Evolutionary conservation across 2,329 filamentous ascomycete genomes (phyloP).

Genomic region (Colletotrichum spinosum): DNA sequence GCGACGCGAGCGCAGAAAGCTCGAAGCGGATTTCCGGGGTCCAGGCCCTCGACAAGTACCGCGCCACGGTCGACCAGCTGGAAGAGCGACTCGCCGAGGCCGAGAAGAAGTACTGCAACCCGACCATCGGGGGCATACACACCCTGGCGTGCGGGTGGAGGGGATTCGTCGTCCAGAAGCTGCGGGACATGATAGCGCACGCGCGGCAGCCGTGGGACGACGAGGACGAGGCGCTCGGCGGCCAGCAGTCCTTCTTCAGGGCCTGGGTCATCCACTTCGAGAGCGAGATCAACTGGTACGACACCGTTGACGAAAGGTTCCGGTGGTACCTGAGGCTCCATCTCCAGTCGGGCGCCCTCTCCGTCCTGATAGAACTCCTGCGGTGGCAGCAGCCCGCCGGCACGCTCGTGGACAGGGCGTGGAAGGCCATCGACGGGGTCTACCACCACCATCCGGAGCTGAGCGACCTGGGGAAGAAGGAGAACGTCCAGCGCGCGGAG

Average conservation of each 20-base stretch:
- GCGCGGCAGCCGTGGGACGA: slow-evolving; percentile 60
- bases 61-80: slow-evolving; percentile 54
- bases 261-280: slow-evolving; percentile 61
- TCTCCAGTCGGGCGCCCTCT: slow-evolving; percentile 67
- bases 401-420: slow-evolving; percentile 64
- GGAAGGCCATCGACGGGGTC: slow-evolving; percentile 58
- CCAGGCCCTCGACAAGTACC: slow-evolving; percentile 55
- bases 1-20: slow-evolving; percentile 53
- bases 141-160: slow-evolving; percentile 59
- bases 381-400: slow-evolving; percentile 60
- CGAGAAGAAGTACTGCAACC: slow-evolving; percentile 62
- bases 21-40: slow-evolving; percentile 59
- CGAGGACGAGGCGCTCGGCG: slow-evolving; percentile 59
- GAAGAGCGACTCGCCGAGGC: slow-evolving; percentile 56
- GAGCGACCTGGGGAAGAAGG: slow-evolving; percentile 58
- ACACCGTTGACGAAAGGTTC: slow-evolving; percentile 58
- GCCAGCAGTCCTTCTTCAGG: slow-evolving; percentile 68
- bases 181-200: slow-evolving; percentile 60
- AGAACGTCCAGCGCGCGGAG: slow-evolving; percentile 57
- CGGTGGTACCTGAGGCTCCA: slow-evolving; percentile 66
- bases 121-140: slow-evolving; percentile 64
- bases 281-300: slow-evolving; percentile 58
- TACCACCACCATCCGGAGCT: slow-evolving; percentile 64
- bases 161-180: slow-evolving; percentile 58
- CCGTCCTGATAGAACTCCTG: slow-evolving; percentile 66